Conservation (phyloP, 768 basidiomycete species). For the Termitomyces sp. region DNA sequence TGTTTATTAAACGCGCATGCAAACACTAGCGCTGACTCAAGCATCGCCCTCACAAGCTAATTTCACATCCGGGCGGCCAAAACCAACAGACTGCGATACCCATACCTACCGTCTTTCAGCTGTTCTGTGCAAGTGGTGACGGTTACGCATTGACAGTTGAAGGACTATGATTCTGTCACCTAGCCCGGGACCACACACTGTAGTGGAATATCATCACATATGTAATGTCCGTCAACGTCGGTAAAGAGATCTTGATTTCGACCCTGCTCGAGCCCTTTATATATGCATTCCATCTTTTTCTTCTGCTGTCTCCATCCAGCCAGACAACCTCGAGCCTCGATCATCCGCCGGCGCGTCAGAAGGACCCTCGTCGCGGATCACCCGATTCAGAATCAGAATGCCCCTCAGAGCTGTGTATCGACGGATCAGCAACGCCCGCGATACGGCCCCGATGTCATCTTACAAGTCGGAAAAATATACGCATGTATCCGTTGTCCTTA, state of each 20-base stretch:
- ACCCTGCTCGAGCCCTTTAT: neutral
- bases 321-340: constrained; percentile 4
- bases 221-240: constrained; percentile 6
- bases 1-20: too few relatives aligned
- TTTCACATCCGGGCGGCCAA: too few relatives aligned
- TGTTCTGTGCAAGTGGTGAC: too few relatives aligned
- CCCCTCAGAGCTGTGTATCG: constrained; percentile 10
- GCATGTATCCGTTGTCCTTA: neutral
- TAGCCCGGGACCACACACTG: too few relatives aligned
- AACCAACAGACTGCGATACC: too few relatives aligned
- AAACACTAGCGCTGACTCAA: too few relatives aligned
- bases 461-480: neutral
- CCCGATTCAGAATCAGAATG: neutral
- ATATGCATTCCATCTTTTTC: neutral
- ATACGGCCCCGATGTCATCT: neutral
- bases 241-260: constrained; percentile 1
- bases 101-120: too few relatives aligned
- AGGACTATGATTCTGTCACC: too few relatives aligned
- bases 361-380: constrained; percentile 5
- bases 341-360: neutral
- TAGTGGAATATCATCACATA: neutral
- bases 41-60: too few relatives aligned
- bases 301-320: constrained; percentile 4
- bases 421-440: neutral
- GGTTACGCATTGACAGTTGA: too few relatives aligned